Base-by-base conservation (phyloP, 768 basidiomycete genomes). In the Suillus subluteus region DNA sequence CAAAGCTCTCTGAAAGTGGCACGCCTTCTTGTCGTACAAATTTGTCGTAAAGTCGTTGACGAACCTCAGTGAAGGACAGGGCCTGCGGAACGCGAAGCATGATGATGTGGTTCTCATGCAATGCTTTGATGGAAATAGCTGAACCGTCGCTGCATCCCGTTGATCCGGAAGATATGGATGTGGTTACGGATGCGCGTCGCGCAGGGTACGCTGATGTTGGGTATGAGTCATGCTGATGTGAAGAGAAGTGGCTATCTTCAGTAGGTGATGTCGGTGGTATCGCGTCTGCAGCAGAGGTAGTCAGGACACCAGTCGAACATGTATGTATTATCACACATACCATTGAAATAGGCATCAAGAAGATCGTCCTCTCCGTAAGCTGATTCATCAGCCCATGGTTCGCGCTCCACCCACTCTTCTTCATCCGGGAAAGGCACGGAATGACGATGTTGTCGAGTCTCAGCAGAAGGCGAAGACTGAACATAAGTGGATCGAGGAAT, bases 1-100 rank as follows among this genome's bases (percentile, higher is more conserved):
- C 82, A 73, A 92, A 92, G 1, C 81, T 76, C 8, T 82, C 78
- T 0, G 82, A 82, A 30, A 92, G 83, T 15, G 82, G 79, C 52
- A 88, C 69, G 58, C 82, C 83, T 74, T 88, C 89, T 70, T 88
- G 85, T 30, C 82, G 80, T n/a, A 84, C 82, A 72, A 93, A 88
- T 71, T 91, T 92, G 64, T 88, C 85, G 67, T 84, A 84, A 32
- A 94, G 78, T 58, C 84, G 83, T 62, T 79, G 78, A 66, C 88
- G 88, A 18, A 92, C 71, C 55, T 87, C 86, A 21, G 75, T 70
- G 64, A 88, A 83, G n/a, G 82, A 54, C 66, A 81, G 79, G 50
- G 80, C 77, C 67, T 81, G 82, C 15, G 84, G 76, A 9, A 84
- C 76, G 54, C 89, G 87, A 62, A 93, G 82, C 67, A 90, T 77